phyloP scores from a whole-genome alignment of 169 alveolate species.

The Plasmodium inui region DNA sequence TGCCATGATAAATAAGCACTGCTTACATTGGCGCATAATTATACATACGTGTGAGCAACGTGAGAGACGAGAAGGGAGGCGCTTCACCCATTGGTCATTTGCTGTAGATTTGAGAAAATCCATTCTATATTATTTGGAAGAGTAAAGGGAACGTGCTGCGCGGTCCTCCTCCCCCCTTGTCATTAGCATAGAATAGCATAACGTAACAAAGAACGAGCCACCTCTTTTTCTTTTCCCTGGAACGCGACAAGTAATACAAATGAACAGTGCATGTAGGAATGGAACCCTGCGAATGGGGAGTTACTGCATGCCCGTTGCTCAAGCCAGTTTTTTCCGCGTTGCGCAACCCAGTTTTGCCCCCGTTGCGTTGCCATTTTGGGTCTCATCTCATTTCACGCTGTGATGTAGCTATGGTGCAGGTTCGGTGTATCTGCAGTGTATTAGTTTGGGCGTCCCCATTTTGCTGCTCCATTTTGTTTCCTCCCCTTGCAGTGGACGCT shows the following conservation, averaged over 20 bases:
- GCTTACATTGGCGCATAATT: neutral
- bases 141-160: neutral
- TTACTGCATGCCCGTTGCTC: neutral
- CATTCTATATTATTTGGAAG: neutral
- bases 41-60: neutral
- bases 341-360: neutral
- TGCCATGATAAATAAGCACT: neutral
- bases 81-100: constrained; percentile 3
- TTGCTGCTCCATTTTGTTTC: neutral
- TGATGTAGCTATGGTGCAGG: neutral
- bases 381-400: neutral
- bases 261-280: neutral
- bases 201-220: neutral
- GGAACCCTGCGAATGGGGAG: neutral
- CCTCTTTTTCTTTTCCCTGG: neutral
- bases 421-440: neutral
- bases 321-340: neutral
- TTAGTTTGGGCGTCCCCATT: neutral
- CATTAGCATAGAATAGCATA: neutral
- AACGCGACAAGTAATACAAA: neutral
- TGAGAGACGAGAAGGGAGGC: neutral
- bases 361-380: neutral
- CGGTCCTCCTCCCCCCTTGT: neutral
- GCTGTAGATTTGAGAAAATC: neutral
- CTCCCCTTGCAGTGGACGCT: constrained; percentile 32